Conservation (phyloP, 208 protist genomes). For the Balamuthia mandrillaris region DNA sequence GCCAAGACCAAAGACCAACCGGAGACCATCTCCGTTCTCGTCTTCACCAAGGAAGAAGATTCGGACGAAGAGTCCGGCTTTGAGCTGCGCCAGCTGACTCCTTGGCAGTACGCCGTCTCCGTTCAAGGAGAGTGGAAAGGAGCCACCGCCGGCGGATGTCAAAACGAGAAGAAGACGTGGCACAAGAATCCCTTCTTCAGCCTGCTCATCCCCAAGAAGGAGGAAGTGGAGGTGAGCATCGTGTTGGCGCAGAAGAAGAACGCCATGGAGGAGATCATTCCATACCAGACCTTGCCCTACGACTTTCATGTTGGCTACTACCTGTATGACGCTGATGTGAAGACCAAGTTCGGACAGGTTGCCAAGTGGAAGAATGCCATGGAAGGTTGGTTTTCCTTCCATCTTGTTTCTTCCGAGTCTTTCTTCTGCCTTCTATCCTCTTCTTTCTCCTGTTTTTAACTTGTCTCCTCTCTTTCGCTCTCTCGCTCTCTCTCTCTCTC, state of each 20-base stretch:
- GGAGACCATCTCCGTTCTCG: constrained; percentile 14
- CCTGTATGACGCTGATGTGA: constrained; percentile 20
- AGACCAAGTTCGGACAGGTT: neutral
- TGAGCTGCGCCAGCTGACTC: neutral
- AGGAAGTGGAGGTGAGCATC: constrained; percentile 5
- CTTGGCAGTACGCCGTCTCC: neutral
- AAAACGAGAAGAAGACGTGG: constrained; percentile 35
- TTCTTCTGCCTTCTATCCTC: too few species aligned
- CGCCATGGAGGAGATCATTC: constrained; percentile 22
- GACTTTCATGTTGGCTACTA: constrained; percentile 25
- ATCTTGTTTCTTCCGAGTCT: too few species aligned
- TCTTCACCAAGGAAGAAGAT: constrained; percentile 11
- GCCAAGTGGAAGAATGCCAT: constrained; percentile 27
- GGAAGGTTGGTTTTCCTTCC: neutral
- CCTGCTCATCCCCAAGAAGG: constrained; percentile 18
- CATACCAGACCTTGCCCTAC: constrained; percentile 26
- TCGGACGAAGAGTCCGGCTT: too few species aligned
- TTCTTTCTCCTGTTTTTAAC: neutral
- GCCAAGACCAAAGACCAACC: neutral
- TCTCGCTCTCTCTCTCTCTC: neutral
- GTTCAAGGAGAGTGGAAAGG: constrained; percentile 9
- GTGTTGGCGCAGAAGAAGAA: constrained; percentile 30
- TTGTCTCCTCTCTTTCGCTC: neutral
- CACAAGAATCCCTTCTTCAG: constrained; percentile 31
- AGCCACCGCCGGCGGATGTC: neutral